Evolutionary conservation across 306 rosid species (phyloP).

Genomic region (Hippophae rhamnoides): DNA sequence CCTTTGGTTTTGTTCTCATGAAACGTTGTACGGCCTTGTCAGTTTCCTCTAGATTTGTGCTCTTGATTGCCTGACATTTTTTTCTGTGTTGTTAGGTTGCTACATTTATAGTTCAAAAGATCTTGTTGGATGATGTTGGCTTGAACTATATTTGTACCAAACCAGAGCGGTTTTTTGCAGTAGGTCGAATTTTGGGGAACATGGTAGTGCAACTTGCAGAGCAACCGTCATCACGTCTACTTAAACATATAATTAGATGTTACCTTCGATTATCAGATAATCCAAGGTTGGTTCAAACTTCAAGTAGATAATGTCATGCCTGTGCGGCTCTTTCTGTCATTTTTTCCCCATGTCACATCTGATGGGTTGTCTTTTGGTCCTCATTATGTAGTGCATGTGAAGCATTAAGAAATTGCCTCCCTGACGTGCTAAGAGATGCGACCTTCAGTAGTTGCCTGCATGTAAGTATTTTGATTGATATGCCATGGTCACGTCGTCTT

Average conservation of each 20-base stretch:
- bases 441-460: conserved; percentile 53
- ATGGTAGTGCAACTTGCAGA: conserved; percentile 55
- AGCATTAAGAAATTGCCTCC: conserved; percentile 64
- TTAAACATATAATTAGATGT: conserved; percentile 58
- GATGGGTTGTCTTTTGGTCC: not conserved
- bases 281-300: conserved; percentile 38
- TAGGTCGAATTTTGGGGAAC: conserved; percentile 47
- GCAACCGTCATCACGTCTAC: conserved; percentile 62
- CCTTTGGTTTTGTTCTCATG: too few relatives aligned
- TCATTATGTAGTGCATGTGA: conserved; percentile 47
- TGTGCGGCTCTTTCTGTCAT: not conserved
- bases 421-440: conserved; percentile 50
- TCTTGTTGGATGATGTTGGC: conserved; percentile 69
- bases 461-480: conserved; percentile 31
- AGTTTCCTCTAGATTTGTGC: not conserved
- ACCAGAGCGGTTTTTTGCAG: conserved; percentile 57
- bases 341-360: not conserved
- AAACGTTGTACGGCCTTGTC: not conserved
- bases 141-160: conserved; percentile 62
- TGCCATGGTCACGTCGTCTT: too few relatives aligned
- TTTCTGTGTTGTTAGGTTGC: conserved; percentile 43
- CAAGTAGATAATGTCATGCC: not conserved
- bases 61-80: conserved; percentile 20
- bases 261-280: conserved; percentile 64
- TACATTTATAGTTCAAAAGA: conserved; percentile 60